phyloP scores from a whole-genome alignment of 805 yeast species.

The Metschnikowia cubensis region DNA sequence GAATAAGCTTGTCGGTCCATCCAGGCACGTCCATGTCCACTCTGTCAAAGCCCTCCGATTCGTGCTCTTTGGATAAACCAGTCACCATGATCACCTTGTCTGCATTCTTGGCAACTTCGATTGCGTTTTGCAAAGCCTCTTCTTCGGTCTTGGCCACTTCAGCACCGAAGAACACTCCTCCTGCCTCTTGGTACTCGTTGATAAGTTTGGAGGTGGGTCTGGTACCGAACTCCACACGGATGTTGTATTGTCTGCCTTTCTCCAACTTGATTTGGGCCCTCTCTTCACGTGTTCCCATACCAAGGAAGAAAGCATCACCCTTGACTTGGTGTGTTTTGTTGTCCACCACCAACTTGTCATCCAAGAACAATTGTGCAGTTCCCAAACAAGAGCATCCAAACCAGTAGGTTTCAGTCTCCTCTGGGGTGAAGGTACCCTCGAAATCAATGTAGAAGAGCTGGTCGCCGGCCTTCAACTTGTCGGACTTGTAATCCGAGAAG shows the following conservation, averaged over 20 bases:
- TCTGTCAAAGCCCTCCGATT: conserved; percentile 30
- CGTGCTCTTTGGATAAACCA: conserved; percentile 29
- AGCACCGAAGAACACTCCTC: conserved; percentile 28
- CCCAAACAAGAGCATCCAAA: conserved; percentile 53
- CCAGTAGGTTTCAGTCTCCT: conserved; percentile 44
- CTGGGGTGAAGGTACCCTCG: conserved; percentile 44
- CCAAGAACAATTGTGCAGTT: conserved; percentile 51
- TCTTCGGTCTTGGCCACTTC: conserved; percentile 18
- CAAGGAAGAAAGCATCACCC: conserved; percentile 49
- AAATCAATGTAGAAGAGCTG: conserved; percentile 41
- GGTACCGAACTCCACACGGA: conserved; percentile 51
- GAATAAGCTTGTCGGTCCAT: conserved; percentile 23
- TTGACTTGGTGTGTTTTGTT: conserved; percentile 48
- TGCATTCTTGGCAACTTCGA: conserved; percentile 21
- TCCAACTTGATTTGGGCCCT: conserved; percentile 34
- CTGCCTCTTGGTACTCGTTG: conserved; percentile 16
- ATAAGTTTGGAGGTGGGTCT: conserved; percentile 32
- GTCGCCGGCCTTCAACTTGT: conserved; percentile 13
- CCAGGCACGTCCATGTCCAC: conserved; percentile 29
- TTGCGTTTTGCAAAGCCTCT: conserved; percentile 25
- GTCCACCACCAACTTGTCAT: conserved; percentile 52
- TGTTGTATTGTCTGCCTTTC: conserved; percentile 43
- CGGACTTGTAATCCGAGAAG: conserved; percentile 18
- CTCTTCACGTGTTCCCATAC: conserved; percentile 53
- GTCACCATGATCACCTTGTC: conserved; percentile 29